Conservation (phyloP, 2,329 filamentous ascomycete species). For the Hypocreales sp. region DNA sequence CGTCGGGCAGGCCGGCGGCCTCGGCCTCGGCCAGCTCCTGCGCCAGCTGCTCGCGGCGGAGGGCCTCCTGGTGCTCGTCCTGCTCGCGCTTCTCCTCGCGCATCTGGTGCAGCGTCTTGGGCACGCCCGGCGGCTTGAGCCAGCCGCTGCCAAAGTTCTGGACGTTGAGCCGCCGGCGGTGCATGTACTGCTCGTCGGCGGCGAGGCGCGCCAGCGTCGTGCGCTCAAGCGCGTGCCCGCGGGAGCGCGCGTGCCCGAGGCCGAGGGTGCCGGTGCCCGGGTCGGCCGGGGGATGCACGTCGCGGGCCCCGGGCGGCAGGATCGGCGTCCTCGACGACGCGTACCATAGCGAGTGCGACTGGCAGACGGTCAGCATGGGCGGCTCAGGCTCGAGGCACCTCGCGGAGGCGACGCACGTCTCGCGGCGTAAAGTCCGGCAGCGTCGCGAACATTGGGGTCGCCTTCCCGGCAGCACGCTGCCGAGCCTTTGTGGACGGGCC, state of each 20-base stretch:
- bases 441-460: slow-evolving; percentile 38
- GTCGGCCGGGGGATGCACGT: slow-evolving; percentile 13
- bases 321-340: slow-evolving; percentile 42
- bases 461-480: neutral
- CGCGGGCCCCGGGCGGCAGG: slow-evolving; percentile 17
- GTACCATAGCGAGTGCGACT: slow-evolving; percentile 66
- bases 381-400: neutral
- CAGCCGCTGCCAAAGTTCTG: slow-evolving; percentile 77
- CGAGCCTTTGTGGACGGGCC: neutral
- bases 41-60: slow-evolving; percentile 54
- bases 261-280: slow-evolving; percentile 14
- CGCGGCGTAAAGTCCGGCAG: slow-evolving; percentile 54
- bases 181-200: slow-evolving; percentile 62
- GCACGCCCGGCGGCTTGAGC: slow-evolving; percentile 77
- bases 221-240: slow-evolving; percentile 33
- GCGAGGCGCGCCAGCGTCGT: slow-evolving; percentile 53
- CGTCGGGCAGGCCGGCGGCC: slow-evolving; percentile 19
- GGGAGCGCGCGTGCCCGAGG: slow-evolving; percentile 18
- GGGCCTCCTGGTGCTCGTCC: slow-evolving; percentile 66
- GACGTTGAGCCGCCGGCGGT: slow-evolving; percentile 65
- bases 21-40: slow-evolving; percentile 61
- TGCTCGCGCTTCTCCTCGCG: slow-evolving; percentile 81
- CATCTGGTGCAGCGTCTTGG: slow-evolving; percentile 81
- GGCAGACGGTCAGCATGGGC: slow-evolving; percentile 1
- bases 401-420: slow-evolving; percentile 38